Conservation (phyloP, 2,329 filamentous ascomycete species). For the Tolypocladium album region DNA sequence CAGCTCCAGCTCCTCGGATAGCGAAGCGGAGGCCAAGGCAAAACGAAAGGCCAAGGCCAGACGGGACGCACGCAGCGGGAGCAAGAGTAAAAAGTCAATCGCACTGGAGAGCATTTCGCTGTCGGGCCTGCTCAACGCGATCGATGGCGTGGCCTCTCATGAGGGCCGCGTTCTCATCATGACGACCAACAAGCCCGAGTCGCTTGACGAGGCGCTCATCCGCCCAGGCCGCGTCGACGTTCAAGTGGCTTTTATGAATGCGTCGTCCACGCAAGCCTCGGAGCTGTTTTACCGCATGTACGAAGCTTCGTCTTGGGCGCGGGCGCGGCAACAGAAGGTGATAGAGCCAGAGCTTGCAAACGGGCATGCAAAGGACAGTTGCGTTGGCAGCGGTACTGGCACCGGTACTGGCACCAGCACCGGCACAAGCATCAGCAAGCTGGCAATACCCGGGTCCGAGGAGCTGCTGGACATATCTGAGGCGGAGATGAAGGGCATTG, state of each 20-base stretch:
- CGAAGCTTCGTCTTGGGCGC: constrained; percentile 22
- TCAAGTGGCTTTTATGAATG: constrained; percentile 53
- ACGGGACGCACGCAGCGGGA: not conserved
- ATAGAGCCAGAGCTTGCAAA: constrained; percentile 1
- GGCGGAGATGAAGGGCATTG: constrained; percentile 32
- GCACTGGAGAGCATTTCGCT: constrained; percentile 49
- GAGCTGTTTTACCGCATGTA: constrained; percentile 55
- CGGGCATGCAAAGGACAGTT: not conserved
- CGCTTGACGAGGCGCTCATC: constrained; percentile 63
- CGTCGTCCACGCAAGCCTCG: constrained; percentile 39
- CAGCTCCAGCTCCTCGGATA: constrained; percentile 11
- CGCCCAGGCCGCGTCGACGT: constrained; percentile 64
- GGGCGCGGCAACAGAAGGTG: constrained; percentile 2
- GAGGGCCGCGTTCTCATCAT: constrained; percentile 73
- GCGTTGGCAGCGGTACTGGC: not conserved
- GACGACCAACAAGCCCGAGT: constrained; percentile 69
- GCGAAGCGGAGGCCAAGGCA: constrained; percentile 7
- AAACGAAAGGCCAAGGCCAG: constrained; percentile 8
- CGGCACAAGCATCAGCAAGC: not conserved
- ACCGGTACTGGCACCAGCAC: not conserved
- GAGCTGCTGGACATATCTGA: constrained; percentile 20
- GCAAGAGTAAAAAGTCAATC: constrained; percentile 6
- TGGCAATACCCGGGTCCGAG: constrained; percentile 2
- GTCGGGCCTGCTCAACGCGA: constrained; percentile 70
- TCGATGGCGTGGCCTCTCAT: constrained; percentile 71